phyloP scores from a whole-genome alignment of 164 flowering plant genomes.

The Aristolochia fimbriata region DNA sequence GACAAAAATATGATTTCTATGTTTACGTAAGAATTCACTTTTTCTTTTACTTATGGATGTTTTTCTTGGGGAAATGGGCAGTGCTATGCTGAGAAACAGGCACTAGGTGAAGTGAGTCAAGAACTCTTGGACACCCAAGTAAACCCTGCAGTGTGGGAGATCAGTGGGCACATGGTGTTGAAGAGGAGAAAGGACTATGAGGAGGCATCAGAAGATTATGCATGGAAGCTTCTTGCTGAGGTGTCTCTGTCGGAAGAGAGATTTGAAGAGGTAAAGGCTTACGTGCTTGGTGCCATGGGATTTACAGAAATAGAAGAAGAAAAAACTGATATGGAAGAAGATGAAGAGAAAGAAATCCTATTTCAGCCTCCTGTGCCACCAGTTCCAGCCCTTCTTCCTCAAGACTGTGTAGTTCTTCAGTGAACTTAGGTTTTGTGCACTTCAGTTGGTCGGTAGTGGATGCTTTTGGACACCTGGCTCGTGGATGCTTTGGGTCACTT shows the following conservation, averaged over 20 bases:
- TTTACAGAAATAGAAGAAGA: slow-evolving; percentile 9
- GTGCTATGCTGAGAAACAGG: slow-evolving; percentile 90
- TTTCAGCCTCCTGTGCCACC: slow-evolving; percentile 8
- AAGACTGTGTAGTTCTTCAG: slow-evolving; percentile 26
- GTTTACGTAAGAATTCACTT: not conserved
- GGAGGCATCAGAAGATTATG: slow-evolving; percentile 59
- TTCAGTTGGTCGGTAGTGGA: no score
- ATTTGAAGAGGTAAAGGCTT: slow-evolving; percentile 56
- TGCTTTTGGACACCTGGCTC: no score
- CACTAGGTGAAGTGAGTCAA: slow-evolving; percentile 62
- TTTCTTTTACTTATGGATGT: not conserved
- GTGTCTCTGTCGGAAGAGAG: slow-evolving; percentile 72
- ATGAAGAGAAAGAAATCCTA: slow-evolving; percentile 13
- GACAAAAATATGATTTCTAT: no score
- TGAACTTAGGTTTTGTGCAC: slow-evolving; percentile 1
- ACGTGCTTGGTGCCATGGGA: slow-evolving; percentile 41
- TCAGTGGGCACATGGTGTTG: slow-evolving; percentile 84
- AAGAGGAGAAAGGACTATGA: slow-evolving; percentile 64
- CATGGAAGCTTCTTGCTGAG: slow-evolving; percentile 75
- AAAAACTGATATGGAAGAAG: slow-evolving; percentile 2
- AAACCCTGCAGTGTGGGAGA: slow-evolving; percentile 91
- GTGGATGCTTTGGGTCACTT: no score
- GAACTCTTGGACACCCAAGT: slow-evolving; percentile 81
- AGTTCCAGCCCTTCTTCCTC: slow-evolving; percentile 5
- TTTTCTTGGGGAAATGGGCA: slow-evolving; percentile 14